Evolutionary conservation across 2,329 filamentous ascomycete species (phyloP).

Genomic region (Lachnellula occidentalis): DNA sequence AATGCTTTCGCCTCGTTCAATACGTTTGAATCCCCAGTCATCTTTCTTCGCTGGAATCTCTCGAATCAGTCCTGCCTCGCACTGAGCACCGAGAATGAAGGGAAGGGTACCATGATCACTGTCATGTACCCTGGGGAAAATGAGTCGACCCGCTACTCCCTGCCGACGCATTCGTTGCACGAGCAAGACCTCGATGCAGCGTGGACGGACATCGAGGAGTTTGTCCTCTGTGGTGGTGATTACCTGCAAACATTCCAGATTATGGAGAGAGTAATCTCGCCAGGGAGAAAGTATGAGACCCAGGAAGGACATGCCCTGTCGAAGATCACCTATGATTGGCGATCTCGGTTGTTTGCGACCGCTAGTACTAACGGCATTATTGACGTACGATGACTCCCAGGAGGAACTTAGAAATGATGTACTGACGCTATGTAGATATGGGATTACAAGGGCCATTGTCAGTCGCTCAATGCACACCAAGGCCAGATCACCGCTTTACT

Average conservation of each 20-base stretch:
- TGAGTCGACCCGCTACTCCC: conserved; percentile 37
- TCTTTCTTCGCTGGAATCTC: conserved; percentile 58
- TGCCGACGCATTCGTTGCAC: conserved; percentile 46
- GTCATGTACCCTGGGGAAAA: conserved; percentile 37
- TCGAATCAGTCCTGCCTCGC: conserved; percentile 49
- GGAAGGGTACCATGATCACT: conserved; percentile 48
- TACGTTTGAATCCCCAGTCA: conserved; percentile 53
- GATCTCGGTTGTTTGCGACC: conserved; percentile 50
- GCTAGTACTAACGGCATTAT: conserved; percentile 54
- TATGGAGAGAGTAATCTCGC: conserved; percentile 41
- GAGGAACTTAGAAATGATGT: background rate
- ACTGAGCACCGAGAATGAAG: conserved; percentile 50
- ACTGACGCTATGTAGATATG: conserved; percentile 34
- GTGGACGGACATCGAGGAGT: conserved; percentile 55
- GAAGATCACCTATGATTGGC: conserved; percentile 51
- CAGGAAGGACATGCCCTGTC: conserved; percentile 49
- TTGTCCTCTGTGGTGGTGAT: conserved; percentile 54
- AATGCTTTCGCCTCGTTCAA: conserved; percentile 48
- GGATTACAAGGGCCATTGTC: conserved; percentile 43
- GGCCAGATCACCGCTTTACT: conserved; percentile 52
- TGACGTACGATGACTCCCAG: conserved; percentile 43
- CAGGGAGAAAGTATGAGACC: conserved; percentile 46
- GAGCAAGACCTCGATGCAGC: conserved; percentile 50
- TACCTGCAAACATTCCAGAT: conserved; percentile 45
- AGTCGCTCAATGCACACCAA: conserved; percentile 53